Base-by-base conservation (phyloP, 352 stramenopile species). In the Thalassiosira mediterranea region DNA sequence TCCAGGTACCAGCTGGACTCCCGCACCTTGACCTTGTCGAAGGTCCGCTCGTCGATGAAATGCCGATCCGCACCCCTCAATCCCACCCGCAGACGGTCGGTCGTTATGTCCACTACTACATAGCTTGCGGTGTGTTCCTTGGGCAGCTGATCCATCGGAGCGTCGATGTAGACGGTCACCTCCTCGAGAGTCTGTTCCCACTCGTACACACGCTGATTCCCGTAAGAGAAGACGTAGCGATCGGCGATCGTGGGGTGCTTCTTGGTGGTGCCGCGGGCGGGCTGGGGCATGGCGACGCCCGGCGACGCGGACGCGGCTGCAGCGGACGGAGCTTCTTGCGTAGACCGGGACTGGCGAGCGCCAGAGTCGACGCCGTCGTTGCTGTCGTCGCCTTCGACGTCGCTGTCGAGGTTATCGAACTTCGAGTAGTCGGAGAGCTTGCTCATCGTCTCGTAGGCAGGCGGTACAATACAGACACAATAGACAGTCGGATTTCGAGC, bases 1-100 rank as follows among this genome's bases (percentile, higher is more conserved):
- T 92, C 82, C 26, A 98, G 88, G 90, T 95, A 98, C 96, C 96
- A 99, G 77, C 97, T 97, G 64, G 94, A 98, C 78, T 98, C 95
- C 8, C 88, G 90, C 13, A 96, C 94, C 2, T 98, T 91, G 0
- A 98, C 91, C n/a, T 92, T 90, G 37, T 94, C 96, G 48, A 87
- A 92, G 4, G 97, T 94, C 11, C 96, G 87, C 74, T 98, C 95
- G 75, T 98, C 95, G 17, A 98, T 90, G 69, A 97, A 98, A 38
- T 94, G 95, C 80, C 95, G 88, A 58, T 91, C 83, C 10, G 44
- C 10, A 34, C 89, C 94, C 56, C 92, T 93, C 53, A 98, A 67
- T 8, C 96, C 95, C 2, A 98, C 71, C 28, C 86, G 91, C 31
- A 99, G 73, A 83, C 96, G 93, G 60, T 86, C 94, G 25, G 95